phyloP scores from a whole-genome alignment of 306 rosid genomes.

The Lupinus albus region DNA sequence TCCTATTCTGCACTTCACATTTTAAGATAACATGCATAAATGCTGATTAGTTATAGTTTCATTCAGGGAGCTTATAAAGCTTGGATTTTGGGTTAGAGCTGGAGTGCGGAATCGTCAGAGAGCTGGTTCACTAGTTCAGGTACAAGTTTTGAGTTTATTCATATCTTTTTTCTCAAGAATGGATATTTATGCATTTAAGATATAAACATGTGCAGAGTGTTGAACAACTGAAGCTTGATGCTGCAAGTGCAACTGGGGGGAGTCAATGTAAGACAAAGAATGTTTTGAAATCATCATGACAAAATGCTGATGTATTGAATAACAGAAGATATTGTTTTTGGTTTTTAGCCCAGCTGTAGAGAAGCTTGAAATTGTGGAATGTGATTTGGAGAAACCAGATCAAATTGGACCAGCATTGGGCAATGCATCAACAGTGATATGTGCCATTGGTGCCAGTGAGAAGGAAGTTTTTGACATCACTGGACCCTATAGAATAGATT shows the following conservation, averaged over 20 bases:
- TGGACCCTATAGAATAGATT: conserved; percentile 94
- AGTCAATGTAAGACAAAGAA: conserved; percentile 57
- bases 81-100: conserved; percentile 88
- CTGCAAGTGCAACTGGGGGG: conserved; percentile 50
- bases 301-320: conserved; percentile 52
- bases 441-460: conserved; percentile 97
- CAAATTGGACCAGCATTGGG: conserved; percentile 72
- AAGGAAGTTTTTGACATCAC: conserved; percentile 87
- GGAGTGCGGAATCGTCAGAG: conserved; percentile 77
- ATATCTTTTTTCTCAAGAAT: conserved; percentile 28
- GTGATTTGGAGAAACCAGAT: conserved; percentile 83
- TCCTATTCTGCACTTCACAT: conserved; percentile 15
- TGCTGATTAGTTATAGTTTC: conserved; percentile 33
- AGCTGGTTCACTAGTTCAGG: conserved; percentile 72
- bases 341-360: conserved; percentile 99
- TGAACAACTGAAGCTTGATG: conserved; percentile 63
- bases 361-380: conserved; percentile 95
- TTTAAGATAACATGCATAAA: conserved; percentile 14
- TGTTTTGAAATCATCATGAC: conserved; percentile 39
- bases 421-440: conserved; percentile 75
- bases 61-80: conserved; percentile 94
- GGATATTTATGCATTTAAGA: conserved; percentile 30
- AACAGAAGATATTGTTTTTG: conserved; percentile 75
- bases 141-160: conserved; percentile 31
- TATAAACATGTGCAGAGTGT: conserved; percentile 69